A percentile compares a stretch with the other conserved stretches of the same genome.
Evolutionary conservation across 345 rosid genomes (phyloP).

Genomic region (Lagerstroemia speciosa): DNA sequence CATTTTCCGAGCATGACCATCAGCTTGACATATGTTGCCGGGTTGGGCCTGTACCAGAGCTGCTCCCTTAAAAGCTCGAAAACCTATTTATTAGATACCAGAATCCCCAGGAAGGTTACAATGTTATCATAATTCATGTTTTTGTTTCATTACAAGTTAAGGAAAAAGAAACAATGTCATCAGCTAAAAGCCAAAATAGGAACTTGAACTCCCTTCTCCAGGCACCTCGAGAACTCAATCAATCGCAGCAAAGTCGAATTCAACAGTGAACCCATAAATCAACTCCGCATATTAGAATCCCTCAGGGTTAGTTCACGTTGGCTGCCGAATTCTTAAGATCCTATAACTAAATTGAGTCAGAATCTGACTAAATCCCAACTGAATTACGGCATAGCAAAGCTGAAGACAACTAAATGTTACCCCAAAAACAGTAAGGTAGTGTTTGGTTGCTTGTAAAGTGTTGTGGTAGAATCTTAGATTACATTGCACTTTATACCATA

Average conservation of each 20-base stretch:
- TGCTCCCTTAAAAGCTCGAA: conserved; percentile 72
- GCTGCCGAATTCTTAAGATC: not conserved
- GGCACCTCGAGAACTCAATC: not conserved
- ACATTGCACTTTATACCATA: too few relatives aligned
- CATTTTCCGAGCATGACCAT: conserved; percentile 93
- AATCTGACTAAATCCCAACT: not conserved
- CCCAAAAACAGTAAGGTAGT: too few relatives aligned
- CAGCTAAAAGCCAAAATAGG: not conserved
- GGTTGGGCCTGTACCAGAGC: conserved; percentile 71
- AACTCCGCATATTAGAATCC: not conserved
- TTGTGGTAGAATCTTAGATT: too few relatives aligned
- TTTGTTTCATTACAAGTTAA: not conserved
- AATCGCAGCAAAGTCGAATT: not conserved
- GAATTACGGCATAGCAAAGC: not conserved
- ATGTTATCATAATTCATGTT: not conserved
- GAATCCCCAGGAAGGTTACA: not conserved
- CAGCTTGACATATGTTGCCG: conserved; percentile 62
- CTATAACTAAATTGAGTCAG: not conserved
- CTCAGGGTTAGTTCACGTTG: too few relatives aligned
- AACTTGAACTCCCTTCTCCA: not conserved
- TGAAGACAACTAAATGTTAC: not conserved
- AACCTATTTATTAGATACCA: conserved; percentile 32
- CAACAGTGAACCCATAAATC: not conserved
- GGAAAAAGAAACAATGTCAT: not conserved
- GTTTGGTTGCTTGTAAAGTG: too few relatives aligned